phyloP scores from a whole-genome alignment of 2,329 filamentous ascomycete genomes.

The Harringtonia aguacate region DNA sequence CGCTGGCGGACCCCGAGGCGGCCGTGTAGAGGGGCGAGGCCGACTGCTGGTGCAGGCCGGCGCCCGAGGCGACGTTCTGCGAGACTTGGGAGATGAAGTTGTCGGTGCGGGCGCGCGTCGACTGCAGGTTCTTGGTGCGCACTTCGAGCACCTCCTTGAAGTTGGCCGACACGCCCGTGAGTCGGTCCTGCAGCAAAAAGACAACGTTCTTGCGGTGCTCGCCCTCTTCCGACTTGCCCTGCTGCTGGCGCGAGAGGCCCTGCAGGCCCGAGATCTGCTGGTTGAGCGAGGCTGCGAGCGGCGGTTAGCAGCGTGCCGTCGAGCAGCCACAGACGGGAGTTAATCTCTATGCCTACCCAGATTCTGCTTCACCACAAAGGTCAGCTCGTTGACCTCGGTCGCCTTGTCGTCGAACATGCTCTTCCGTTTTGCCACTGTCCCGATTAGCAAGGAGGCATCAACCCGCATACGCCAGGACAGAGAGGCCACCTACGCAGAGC shows the following conservation, averaged over 20 bases:
- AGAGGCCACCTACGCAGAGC: constrained; percentile 42
- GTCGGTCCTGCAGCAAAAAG: constrained; percentile 77
- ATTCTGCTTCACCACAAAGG: constrained; percentile 50
- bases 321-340: no score
- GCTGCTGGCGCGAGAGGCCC: constrained; percentile 63
- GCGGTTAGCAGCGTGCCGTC: no score
- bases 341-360: constrained; percentile 7
- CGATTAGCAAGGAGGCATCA: neutral
- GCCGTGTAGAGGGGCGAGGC: constrained; percentile 82
- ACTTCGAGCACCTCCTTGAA: constrained; percentile 98
- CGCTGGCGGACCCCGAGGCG: constrained; percentile 37
- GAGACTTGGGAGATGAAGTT: constrained; percentile 92
- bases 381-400: constrained; percentile 93
- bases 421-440: constrained; percentile 71
- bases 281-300: constrained; percentile 43
- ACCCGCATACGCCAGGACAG: no score
- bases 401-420: constrained; percentile 95
- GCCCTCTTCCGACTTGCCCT: constrained; percentile 64
- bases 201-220: constrained; percentile 98
- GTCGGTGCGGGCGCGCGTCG: constrained; percentile 81
- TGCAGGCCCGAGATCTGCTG: constrained; percentile 82
- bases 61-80: constrained; percentile 53
- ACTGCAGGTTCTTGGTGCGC: constrained; percentile 95
- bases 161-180: constrained; percentile 85
- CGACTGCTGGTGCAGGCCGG: constrained; percentile 33